Evolutionary conservation across 495 filamentous ascomycete genomes (phyloP).

Genomic region (Tuber borchii): DNA sequence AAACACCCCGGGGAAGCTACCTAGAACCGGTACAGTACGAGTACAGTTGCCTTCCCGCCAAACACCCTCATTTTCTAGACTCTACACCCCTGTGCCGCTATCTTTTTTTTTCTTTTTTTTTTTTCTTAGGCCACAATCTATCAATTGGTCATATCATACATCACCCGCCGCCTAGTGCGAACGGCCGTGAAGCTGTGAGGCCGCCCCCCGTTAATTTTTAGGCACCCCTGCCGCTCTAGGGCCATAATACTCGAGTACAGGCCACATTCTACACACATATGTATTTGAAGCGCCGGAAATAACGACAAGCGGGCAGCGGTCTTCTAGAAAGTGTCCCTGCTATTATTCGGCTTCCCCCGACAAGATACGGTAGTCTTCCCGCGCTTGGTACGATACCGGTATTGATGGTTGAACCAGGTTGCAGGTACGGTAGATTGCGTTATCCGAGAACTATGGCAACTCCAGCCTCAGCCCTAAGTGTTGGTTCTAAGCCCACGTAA

Average conservation of each 20-base stretch:
- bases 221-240: background rate
- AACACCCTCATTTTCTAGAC: background rate
- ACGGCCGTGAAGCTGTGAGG: background rate
- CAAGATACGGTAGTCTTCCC: background rate
- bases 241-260: too few relatives aligned
- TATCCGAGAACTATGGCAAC: background rate
- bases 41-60: background rate
- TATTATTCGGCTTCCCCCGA: background rate
- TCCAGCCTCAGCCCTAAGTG: background rate
- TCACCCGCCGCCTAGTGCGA: background rate
- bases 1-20: background rate
- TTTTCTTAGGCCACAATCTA: background rate
- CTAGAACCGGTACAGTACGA: too few relatives aligned
- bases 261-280: background rate
- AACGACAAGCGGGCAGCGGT: background rate
- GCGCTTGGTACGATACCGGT: background rate
- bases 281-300: background rate
- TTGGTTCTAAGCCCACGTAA: background rate
- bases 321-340: background rate
- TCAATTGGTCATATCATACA: background rate
- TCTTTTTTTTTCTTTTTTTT: background rate
- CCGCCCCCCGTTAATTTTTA: background rate
- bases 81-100: background rate
- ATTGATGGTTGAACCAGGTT: background rate
- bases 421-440: background rate